phyloP scores from a whole-genome alignment of 2,329 filamentous ascomycete genomes.

The Botryosphaeria dothidea region DNA sequence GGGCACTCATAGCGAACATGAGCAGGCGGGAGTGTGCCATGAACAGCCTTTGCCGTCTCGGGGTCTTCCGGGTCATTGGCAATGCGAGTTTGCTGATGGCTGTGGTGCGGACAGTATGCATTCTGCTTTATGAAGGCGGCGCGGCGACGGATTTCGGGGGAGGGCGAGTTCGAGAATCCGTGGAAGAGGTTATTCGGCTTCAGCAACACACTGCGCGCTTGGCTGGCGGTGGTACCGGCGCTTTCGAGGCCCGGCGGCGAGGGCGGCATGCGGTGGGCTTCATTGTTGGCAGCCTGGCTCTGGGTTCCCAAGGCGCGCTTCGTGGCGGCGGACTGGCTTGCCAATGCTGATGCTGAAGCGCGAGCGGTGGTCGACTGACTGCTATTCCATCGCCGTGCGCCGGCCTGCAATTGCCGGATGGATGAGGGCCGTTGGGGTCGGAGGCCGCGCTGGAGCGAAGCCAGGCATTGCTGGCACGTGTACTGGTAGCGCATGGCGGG shows the following conservation, averaged over 20 bases:
- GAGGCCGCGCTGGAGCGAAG: conserved; percentile 30
- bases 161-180: conserved; percentile 83
- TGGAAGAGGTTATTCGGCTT: conserved; percentile 86
- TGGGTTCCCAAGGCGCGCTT: conserved; percentile 7
- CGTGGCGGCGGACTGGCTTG: conserved; percentile 28
- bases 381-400: conserved; percentile 30
- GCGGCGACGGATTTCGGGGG: conserved; percentile 81
- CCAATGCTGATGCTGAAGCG: not conserved
- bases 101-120: conserved; percentile 88
- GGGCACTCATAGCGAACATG: conserved; percentile 94
- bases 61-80: conserved; percentile 65
- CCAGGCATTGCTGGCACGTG: conserved; percentile 43
- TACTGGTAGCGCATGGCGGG: conserved; percentile 40
- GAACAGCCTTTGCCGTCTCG: conserved; percentile 59
- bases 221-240: conserved; percentile 27
- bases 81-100: conserved; percentile 74
- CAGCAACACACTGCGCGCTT: conserved; percentile 45
- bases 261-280: conserved; percentile 36
- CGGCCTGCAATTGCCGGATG: conserved; percentile 24
- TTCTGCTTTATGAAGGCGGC: conserved; percentile 91
- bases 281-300: conserved; percentile 25
- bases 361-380: conserved; percentile 36
- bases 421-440: conserved; percentile 27
- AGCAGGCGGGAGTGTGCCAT: conserved; percentile 64
- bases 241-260: conserved; percentile 25